phyloP scores from a whole-genome alignment of 495 filamentous ascomycete species.

The Podospora didyma region DNA sequence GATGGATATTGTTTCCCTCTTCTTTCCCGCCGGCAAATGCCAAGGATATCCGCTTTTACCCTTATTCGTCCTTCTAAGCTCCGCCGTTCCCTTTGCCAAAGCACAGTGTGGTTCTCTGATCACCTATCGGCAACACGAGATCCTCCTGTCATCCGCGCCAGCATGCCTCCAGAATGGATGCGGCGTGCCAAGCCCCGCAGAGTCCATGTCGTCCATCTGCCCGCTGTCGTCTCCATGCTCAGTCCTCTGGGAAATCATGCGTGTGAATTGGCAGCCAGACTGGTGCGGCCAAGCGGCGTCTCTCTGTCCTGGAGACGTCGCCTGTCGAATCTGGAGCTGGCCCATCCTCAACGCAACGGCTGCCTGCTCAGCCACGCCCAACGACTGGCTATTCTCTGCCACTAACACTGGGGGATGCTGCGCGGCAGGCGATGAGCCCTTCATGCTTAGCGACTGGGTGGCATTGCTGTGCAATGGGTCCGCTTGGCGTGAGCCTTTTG shows the following conservation, averaged over 20 bases:
- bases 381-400: conserved; percentile 7
- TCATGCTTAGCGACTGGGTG: conserved; percentile 4
- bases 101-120: conserved; percentile 4
- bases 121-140: conserved; percentile 3
- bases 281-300: not conserved
- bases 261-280: not conserved
- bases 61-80: too few species aligned
- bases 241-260: conserved; percentile 2
- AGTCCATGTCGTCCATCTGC: conserved; percentile 4
- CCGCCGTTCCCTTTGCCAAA: not conserved
- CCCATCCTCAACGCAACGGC: conserved; percentile 7
- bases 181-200: not conserved
- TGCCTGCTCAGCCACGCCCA: not conserved
- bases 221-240: not conserved
- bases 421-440: not conserved
- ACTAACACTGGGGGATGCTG: conserved; percentile 5
- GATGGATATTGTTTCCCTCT: too few species aligned
- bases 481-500: conserved; percentile 5
- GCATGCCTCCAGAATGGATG: conserved; percentile 3
- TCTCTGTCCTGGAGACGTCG: not conserved
- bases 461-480: conserved; percentile 4
- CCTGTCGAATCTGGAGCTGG: conserved; percentile 4
- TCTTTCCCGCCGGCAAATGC: too few species aligned
- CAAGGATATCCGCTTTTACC: too few species aligned
- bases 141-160: not conserved